Base-by-base conservation (phyloP, 2,329 filamentous ascomycete genomes). In the Cordyceps farinosa region DNA sequence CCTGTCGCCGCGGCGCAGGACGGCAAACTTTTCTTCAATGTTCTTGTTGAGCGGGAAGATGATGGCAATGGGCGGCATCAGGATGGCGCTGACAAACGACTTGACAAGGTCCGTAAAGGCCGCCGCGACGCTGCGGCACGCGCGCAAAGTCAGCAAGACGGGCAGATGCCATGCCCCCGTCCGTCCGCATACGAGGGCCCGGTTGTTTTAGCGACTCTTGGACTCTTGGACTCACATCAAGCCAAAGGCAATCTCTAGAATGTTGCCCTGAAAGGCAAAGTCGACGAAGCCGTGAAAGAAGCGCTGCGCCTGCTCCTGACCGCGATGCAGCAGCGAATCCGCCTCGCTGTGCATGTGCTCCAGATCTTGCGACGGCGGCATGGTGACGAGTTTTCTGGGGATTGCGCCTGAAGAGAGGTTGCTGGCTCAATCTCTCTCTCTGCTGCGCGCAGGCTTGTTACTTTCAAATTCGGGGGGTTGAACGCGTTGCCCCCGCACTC, bases 211-310 rank as follows among this genome's bases (percentile, higher is more conserved):
- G 13, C 11, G 11, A 9, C 4, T 2, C 10, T 13, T 15, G 13
- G 5, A 9, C 10, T 3, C 3, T 2, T 13, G 5, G 13, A 40
- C 80, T 73, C 71, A 90, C 88, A 92, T 91, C 67, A 91, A 77
- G 67, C 89, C 89, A 68, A 91, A 87, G 17, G 89, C 89, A 64
- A 92, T 89, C 73, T 91, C 87, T 32, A 92, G 80, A 54, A 91
- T 89, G 68, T 91, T 91, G 64, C 90, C 89, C 66, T 89, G 85
- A 61, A 90, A 83, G 0, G 88, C 88, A 74, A 91, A 92, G 72
- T 90, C 88, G 67, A 87, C 73, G 72, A 91, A 91, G 45, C 86
- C 87, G 40, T 84, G 77, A 78, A 84, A 87, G 63, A 84, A 76
- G 64, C 79, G 78, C 66, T 78, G 76, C 30, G 83, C 81, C 60